Evolutionary conservation across 306 rosid species (phyloP), one percentile per base, ranked within the genome.

Genomic region (Cicer judaicum): DNA sequence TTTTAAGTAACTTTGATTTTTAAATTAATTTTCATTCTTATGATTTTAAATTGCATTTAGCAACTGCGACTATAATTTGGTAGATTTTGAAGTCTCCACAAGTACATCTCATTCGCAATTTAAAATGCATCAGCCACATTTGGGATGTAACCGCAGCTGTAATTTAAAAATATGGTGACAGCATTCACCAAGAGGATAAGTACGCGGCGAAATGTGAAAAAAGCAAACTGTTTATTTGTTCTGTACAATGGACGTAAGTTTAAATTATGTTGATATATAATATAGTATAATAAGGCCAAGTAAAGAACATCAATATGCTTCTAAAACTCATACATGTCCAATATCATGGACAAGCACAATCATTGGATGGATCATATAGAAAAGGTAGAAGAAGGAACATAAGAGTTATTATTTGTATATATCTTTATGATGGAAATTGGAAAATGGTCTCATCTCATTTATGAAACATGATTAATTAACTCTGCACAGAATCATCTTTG

Each of bases 191-290:
- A 34, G 71, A 55, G 55, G 60, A 66, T 72, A 76, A 76, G 55
- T 84, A 82, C 81, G 93, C 96, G 88, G 93, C 87, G 89, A 88
- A 78, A 57, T 72, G 90, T 47, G 56, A 49, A 12, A 67, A 39
- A 61, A 74, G 15, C 10, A 52, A 65, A 65, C 76, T 59, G 61
- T 60, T 68, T 9, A 39, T 29, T 56, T 73, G 18, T 68, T 71
- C 11, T 55, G 76, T 74, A 48, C 78, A 48, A 49, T 49, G 34
- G 70, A 60, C 78, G 76, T 56, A 41, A 80, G 43, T n/a, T n/a
- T 71, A 65, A 43, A 79, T 13, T 34, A 53, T 48, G 16, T 29
- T 42, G 39, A 36, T 34, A 13, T 59, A 29, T 29, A 29, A 29
- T 29, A n/a, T 29, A 29, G 36, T 29, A 61, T 1, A 6, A 7